Evolutionary conservation across 1,284 basidiomycete genomes (phyloP).

Genomic region (Kwoniella shivajii): DNA sequence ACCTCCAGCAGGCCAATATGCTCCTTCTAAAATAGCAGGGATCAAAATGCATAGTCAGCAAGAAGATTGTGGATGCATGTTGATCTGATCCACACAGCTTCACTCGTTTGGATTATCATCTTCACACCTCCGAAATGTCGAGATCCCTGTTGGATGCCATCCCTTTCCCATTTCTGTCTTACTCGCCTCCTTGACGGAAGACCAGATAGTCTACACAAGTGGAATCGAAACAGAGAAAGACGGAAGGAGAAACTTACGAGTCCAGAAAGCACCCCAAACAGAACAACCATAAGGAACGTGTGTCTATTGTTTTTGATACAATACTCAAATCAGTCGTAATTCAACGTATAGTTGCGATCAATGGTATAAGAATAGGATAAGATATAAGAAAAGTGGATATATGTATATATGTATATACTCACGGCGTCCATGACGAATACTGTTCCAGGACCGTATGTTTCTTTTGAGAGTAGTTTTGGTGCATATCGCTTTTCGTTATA

Average conservation of each 20-base stretch:
- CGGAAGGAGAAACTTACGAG: constrained; percentile 12
- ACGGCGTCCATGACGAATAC: constrained; percentile 66
- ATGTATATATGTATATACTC: neutral
- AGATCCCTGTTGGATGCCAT: too few species aligned
- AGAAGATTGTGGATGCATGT: too few species aligned
- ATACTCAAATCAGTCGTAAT: too few species aligned
- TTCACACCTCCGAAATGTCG: neutral
- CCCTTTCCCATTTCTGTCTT: too few species aligned
- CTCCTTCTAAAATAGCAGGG: constrained; percentile 38
- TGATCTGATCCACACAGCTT: too few species aligned
- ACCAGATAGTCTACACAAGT: neutral
- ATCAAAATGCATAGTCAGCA: neutral
- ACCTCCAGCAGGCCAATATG: constrained; percentile 44
- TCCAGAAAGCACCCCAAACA: constrained; percentile 44
- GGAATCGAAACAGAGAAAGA: neutral
- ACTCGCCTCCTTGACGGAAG: too few species aligned
- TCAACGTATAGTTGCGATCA: too few species aligned
- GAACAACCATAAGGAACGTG: constrained; percentile 62
- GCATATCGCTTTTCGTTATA: constrained; percentile 70
- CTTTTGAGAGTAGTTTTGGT: constrained; percentile 66
- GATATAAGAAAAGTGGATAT: neutral
- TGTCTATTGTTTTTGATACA: too few species aligned
- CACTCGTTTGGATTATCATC: neutral
- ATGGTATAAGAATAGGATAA: too few species aligned
- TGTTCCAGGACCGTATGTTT: constrained; percentile 64